Base-by-base conservation (phyloP, 371 early-diverging fungal genomes). In the Furculomyces boomerangus region DNA sequence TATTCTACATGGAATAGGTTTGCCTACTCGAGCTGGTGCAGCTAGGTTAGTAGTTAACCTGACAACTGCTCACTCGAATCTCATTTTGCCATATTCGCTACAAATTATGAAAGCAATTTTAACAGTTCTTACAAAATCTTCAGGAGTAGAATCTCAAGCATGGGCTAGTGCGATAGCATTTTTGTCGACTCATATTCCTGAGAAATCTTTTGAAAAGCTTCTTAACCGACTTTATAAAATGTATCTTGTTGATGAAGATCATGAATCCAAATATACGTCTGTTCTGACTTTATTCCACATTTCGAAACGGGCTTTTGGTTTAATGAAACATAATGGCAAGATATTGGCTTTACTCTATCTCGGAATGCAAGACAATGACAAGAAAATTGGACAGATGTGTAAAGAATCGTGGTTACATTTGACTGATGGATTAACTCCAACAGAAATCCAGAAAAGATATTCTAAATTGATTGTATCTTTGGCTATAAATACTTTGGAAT, bases 11-110 rank as follows among this genome's bases (percentile, higher is more conserved):
- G 88, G 88, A 1, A 78, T 87, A 2, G 92, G 94, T 0, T 68
- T 93, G 18, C 88, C 94, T 1, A 88, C 94, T 13, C 81, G 83
- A 71, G 90, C 91, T 13, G 94, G 93, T 0, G 78, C 80, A 61
- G 94, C 94, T 25, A 77, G 90, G 26, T 75, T 88, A 31, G 73
- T 93, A 35, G 86, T 82, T 1, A 74, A 81, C 5, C 57, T 94
- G 24, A 80, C 78, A 26, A 79, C 83, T 61, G 80, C 77, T 57
- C 71, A 75, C 35, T 68, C 77, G 22, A 60, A 75, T 20, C 62
- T 75, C 0, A 74, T 88, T 20, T 57, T 64, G 28, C 71, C 70
- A 64, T 81, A 59, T 70, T 69, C 69, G 74, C 85, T n/a, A 78
- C 83, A 59, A 57, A 62, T 86, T 40, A 60, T 90, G 40, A 86